Evolutionary conservation across 1,284 basidiomycete genomes (phyloP), one percentile per base, ranked within the genome.

Genomic region (Leccinum griseonigrum): DNA sequence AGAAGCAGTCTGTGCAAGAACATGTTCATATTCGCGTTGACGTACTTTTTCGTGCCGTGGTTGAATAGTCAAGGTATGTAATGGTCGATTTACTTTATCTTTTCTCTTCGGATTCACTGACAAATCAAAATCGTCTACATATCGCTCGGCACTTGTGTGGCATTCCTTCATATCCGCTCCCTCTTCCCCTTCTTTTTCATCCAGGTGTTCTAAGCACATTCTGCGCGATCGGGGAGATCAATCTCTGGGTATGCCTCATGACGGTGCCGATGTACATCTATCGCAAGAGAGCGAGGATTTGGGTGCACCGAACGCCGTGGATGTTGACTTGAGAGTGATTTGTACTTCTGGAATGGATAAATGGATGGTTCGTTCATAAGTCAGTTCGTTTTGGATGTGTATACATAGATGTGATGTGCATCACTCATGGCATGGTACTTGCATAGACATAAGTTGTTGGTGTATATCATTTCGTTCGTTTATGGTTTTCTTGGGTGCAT

Each of bases 191-290:
- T n/a, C 36, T 2, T 56, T 56, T 29, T 29, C 40, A 40, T 22
- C 38, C 8, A 56, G 54, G 54, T 2, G 38, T 56, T 56, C 54
- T 56, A 8, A 38, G 38, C 8, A 56, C 38, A 2, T 56, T 56
- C 38, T 56, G 38, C 31, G 1, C 54, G 10, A 56, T 56, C 38
- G 54, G 54, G 28, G 54, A 28, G 8, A 40, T 56, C 38, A 56
- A 56, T 40, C 38, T 56, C 31, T 56, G 14, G 10, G 38, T 56
- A 2, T 56, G 36, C n/a, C 54, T 56, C 26, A 56, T 29, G 54
- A 56, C 54, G 38, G 38, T 56, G 11, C 54, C 54, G 22, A 56
- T 56, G 54, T 56, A 56, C 38, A 56, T 56, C 26, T 56, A 56
- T 40, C 38, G 54, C 16, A 56, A 56, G 54, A 56, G 54, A 28